Conservation (phyloP, 2,329 filamentous ascomycete species). For the Xylariaceae sp. region DNA sequence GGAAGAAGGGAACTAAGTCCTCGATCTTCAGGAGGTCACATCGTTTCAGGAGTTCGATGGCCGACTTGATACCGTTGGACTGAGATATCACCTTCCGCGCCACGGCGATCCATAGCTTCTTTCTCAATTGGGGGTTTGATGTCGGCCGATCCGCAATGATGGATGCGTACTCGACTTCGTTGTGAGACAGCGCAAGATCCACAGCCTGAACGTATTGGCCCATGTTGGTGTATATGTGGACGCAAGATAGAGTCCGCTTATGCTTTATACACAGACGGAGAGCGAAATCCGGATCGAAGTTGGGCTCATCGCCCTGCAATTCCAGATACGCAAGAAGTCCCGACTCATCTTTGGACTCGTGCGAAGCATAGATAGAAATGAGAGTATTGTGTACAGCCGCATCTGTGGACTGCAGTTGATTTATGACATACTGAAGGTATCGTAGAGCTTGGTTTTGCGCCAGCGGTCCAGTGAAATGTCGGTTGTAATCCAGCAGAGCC, state of each 20-base stretch:
- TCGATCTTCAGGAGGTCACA: conserved; percentile 92
- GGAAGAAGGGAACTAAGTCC: conserved; percentile 96
- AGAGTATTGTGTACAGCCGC: conserved; percentile 95
- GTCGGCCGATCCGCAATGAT: conserved; percentile 83
- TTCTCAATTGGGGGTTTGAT: conserved; percentile 72
- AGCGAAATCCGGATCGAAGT: conserved; percentile 93
- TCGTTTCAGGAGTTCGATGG: conserved; percentile 87
- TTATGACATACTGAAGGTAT: conserved; percentile 90
- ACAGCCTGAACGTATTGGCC: conserved; percentile 90
- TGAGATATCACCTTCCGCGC: conserved; percentile 90
- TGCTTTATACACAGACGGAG: conserved; percentile 93
- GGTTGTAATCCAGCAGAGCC: conserved; percentile 89
- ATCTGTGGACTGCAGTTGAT: conserved; percentile 72
- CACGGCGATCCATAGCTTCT: conserved; percentile 92
- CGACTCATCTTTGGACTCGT: conserved; percentile 75
- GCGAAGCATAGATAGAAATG: conserved; percentile 90
- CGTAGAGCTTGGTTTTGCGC: conserved; percentile 83
- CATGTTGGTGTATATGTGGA: conserved; percentile 97
- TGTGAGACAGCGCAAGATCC: conserved; percentile 82
- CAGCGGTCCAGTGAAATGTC: conserved; percentile 62
- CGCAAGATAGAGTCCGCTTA: conserved; percentile 85
- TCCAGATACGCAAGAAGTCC: conserved; percentile 85
- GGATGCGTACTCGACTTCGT: conserved; percentile 83
- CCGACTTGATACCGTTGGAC: conserved; percentile 80
- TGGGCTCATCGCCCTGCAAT: conserved; percentile 77